Percentiles rank a stretch among this genome's conserved stretches.
Conservation (phyloP, 805 yeast genomes). For the Nakazawaea molendinolei region DNA sequence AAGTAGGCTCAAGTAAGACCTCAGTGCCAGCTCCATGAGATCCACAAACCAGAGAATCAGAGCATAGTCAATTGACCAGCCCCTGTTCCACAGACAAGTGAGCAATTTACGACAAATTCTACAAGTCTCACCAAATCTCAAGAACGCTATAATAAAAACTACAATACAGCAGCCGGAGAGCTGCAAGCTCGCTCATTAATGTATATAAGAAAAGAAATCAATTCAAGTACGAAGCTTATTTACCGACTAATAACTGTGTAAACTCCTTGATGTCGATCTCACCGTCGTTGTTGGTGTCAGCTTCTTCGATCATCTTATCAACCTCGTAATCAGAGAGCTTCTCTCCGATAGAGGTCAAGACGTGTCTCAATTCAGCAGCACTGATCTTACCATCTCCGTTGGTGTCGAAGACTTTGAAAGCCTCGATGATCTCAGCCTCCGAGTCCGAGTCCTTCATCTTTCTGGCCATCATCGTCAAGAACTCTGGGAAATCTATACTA, state of each 20-base stretch:
- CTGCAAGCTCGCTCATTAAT: too few species aligned
- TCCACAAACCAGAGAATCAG: too few species aligned
- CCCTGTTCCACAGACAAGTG: too few species aligned
- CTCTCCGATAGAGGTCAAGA: constrained; percentile 95
- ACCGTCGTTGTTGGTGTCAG: constrained; percentile 92
- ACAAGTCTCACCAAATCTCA: too few species aligned
- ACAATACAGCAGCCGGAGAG: too few species aligned
- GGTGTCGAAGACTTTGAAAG: constrained; percentile 94
- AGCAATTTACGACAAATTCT: too few species aligned
- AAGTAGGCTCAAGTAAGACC: too few species aligned
- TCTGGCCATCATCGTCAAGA: constrained; percentile 80
- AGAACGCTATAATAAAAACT: too few species aligned
- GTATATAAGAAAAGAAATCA: not conserved
- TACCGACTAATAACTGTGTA: constrained; percentile 78
- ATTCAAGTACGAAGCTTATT: constrained; percentile 29
- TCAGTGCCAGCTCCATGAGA: too few species aligned
- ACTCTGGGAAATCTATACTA: constrained; percentile 74
- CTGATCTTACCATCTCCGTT: constrained; percentile 96
- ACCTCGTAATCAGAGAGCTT: constrained; percentile 95
- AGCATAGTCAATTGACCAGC: too few species aligned
- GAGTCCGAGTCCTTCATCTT: constrained; percentile 95
- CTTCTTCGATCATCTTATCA: constrained; percentile 94
- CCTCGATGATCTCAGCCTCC: constrained; percentile 95
- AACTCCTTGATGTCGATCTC: constrained; percentile 96
- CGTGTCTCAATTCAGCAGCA: constrained; percentile 94